Conservation (phyloP, 805 yeast species). For the Candida fluviatilis region DNA sequence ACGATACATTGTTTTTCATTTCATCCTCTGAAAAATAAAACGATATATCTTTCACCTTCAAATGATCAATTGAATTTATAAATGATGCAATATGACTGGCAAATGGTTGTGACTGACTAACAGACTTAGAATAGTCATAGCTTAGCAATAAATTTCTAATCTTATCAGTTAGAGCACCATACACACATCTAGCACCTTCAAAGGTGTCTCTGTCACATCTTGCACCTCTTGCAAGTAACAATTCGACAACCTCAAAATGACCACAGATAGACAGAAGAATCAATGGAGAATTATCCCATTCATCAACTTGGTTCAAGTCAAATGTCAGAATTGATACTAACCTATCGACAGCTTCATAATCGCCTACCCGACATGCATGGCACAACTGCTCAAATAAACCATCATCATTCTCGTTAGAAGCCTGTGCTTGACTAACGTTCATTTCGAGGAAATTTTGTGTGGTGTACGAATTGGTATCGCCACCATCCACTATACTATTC, state of each 20-base stretch:
- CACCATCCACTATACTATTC: too few relatives aligned
- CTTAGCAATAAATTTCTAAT: constrained; percentile 56
- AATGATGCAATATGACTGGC: constrained; percentile 63
- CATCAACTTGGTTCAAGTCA: constrained; percentile 52
- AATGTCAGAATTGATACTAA: constrained; percentile 41
- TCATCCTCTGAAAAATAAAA: constrained; percentile 18
- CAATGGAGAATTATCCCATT: constrained; percentile 73
- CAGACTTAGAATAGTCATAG: constrained; percentile 64
- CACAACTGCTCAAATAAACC: constrained; percentile 46
- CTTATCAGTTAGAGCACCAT: constrained; percentile 69
- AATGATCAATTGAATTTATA: constrained; percentile 18
- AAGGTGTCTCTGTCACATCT: constrained; percentile 77
- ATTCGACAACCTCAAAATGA: constrained; percentile 57
- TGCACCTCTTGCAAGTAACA: constrained; percentile 62
- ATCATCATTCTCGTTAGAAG: neutral
- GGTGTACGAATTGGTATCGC: too few relatives aligned
- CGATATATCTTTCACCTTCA: constrained; percentile 29
- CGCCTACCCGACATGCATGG: constrained; percentile 67
- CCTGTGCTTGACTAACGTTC: too few relatives aligned
- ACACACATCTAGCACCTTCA: constrained; percentile 71
- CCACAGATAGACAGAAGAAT: constrained; percentile 75
- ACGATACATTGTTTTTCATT: constrained; percentile 1
- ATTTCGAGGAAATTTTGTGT: too few relatives aligned
- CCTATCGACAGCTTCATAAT: constrained; percentile 57
- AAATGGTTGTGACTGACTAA: constrained; percentile 67